phyloP scores from a whole-genome alignment of 257 asterid genomes.

The Euphrasia confusa region DNA sequence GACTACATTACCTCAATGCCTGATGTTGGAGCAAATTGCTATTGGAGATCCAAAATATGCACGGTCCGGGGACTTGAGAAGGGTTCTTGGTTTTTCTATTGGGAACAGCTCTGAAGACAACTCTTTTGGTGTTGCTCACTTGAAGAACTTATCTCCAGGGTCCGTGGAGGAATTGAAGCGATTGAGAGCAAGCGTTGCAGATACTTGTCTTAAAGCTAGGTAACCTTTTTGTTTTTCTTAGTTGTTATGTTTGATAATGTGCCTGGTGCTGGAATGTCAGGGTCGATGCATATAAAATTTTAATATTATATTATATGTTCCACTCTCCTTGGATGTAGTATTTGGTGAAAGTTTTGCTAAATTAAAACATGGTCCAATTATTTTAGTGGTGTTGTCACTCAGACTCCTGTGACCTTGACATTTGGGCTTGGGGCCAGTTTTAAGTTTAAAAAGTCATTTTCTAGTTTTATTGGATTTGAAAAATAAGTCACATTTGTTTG shows the following conservation, averaged over 20 bases:
- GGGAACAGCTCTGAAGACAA: conserved; percentile 62
- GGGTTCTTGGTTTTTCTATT: conserved; percentile 52
- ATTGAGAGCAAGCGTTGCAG: conserved; percentile 49
- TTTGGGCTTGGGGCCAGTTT: not conserved
- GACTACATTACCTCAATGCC: conserved; percentile 53
- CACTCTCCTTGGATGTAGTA: conserved; percentile 10
- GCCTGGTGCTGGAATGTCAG: conserved; percentile 21
- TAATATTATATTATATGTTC: conserved; percentile 19
- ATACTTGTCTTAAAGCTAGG: conserved; percentile 66
- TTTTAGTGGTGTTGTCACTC: conserved; percentile 12
- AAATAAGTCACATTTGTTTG: not conserved
- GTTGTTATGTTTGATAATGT: conserved; percentile 18
- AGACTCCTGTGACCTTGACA: not conserved
- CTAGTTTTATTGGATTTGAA: not conserved
- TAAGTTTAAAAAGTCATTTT: not conserved
- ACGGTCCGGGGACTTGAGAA: conserved; percentile 57
- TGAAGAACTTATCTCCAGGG: conserved; percentile 49
- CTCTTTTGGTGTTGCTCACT: conserved; percentile 55
- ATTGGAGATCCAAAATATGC: conserved; percentile 46
- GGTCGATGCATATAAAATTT: not conserved
- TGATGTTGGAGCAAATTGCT: conserved; percentile 60
- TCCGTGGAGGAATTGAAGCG: conserved; percentile 63
- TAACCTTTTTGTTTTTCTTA: conserved; percentile 26
- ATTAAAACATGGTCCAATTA: conserved; percentile 9
- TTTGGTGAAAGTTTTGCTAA: not conserved